A percentile compares a stretch with the other conserved stretches of the same genome.
Evolutionary conservation across 208 protist genomes (phyloP).

Genomic region (Wallacemonas sp.): DNA sequence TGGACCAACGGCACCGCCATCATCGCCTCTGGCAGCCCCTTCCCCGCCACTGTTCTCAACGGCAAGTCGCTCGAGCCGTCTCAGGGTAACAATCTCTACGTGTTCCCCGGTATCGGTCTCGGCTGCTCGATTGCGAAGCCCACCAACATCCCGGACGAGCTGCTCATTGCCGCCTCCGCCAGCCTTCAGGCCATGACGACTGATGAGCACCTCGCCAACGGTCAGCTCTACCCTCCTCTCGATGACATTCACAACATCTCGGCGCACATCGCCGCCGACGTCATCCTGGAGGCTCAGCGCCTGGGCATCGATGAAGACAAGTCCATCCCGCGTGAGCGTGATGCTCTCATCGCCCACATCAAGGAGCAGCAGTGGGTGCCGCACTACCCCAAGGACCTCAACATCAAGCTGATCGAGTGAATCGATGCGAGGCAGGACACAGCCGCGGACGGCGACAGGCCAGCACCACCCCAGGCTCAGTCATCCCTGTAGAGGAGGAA

Average conservation of each 20-base stretch:
- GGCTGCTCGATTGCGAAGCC: conserved; percentile 73
- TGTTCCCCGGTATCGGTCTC: conserved; percentile 95
- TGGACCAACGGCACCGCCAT: conserved; percentile 93
- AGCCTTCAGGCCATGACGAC: conserved; percentile 65
- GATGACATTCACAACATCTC: conserved; percentile 77
- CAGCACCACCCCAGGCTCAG: no score
- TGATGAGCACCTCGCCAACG: conserved; percentile 36
- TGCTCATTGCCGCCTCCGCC: conserved; percentile 86
- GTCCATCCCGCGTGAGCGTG: conserved; percentile 41
- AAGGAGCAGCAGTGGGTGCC: conserved; percentile 63
- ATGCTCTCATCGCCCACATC: conserved; percentile 37
- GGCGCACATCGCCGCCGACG: conserved; percentile 63
- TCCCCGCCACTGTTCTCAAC: conserved; percentile 84
- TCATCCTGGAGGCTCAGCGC: conserved; percentile 65
- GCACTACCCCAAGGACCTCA: conserved; percentile 52
- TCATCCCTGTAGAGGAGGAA: no score
- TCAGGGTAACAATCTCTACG: conserved; percentile 98
- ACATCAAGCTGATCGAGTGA: conserved; percentile 18
- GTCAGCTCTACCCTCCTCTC: conserved; percentile 70
- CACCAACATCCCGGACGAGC: conserved; percentile 81
- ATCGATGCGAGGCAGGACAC: no score
- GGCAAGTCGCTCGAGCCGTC: conserved; percentile 80
- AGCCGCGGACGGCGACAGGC: no score
- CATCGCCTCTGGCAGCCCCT: conserved; percentile 96
- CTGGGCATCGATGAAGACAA: conserved; percentile 56